phyloP scores from a whole-genome alignment of 2,329 filamentous ascomycete species.

The Pseudogymnoascus sp. region DNA sequence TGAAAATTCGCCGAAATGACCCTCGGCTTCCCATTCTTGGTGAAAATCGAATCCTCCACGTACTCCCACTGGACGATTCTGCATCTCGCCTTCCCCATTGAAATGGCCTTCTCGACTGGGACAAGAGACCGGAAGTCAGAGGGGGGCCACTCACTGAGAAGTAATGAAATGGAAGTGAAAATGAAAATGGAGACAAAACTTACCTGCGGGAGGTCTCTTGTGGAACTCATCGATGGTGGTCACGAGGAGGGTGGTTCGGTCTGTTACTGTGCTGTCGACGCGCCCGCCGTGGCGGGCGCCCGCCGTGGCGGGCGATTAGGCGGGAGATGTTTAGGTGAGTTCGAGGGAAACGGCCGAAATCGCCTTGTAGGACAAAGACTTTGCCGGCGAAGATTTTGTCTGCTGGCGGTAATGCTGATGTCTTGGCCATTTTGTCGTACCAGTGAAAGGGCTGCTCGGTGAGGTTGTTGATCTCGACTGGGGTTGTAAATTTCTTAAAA shows the following conservation, averaged over 20 bases:
- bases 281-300: conserved; percentile 51
- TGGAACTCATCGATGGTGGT: conserved; percentile 56
- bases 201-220: conserved; percentile 21
- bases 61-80: conserved; percentile 6
- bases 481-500: background rate
- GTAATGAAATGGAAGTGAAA: background rate
- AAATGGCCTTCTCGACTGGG: conserved; percentile 4
- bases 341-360: conserved; percentile 39
- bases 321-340: conserved; percentile 49
- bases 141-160: background rate
- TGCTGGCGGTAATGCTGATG: background rate
- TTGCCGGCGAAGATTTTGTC: conserved; percentile 43
- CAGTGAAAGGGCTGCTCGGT: background rate
- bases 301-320: conserved; percentile 61
- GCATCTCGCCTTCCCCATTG: background rate
- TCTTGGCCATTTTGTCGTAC: conserved; percentile 17
- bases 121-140: background rate
- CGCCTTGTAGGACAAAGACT: conserved; percentile 51
- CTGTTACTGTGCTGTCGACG: conserved; percentile 45
- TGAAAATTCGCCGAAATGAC: conserved; percentile 15
- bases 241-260: conserved; percentile 65
- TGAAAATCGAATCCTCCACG: conserved; percentile 3
- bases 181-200: background rate
- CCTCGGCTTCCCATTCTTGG: conserved; percentile 26
- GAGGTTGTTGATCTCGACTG: background rate